Conservation (phyloP, 306 rosid genomes). For the Cicer bijugum region DNA sequence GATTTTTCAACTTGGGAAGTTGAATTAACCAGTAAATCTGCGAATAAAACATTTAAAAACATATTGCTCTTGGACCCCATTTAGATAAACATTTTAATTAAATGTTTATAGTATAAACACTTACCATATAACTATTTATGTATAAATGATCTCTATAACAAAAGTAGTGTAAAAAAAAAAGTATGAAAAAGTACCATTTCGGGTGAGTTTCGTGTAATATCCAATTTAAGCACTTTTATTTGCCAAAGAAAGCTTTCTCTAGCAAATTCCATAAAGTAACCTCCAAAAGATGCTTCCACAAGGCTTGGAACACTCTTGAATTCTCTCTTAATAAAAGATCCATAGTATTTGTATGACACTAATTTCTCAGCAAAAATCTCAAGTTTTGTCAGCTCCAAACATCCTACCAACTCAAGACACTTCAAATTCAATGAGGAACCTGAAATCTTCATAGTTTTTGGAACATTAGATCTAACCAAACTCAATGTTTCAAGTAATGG, state of each 20-base stretch:
- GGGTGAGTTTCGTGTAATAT: slow-evolving; percentile 41
- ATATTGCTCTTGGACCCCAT: neutral
- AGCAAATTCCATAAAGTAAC: slow-evolving; percentile 32
- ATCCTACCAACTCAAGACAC: slow-evolving; percentile 38
- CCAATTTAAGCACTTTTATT: slow-evolving; percentile 48
- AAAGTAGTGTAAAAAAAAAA: neutral
- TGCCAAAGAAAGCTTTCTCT: slow-evolving; percentile 43
- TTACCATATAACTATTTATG: no score
- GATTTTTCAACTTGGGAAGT: slow-evolving; percentile 40
- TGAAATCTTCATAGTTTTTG: slow-evolving; percentile 39
- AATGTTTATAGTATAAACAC: no score
- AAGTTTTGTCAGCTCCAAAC: slow-evolving; percentile 40
- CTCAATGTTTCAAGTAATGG: slow-evolving; percentile 44
- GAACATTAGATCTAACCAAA: slow-evolving; percentile 42
- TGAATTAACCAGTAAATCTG: slow-evolving; percentile 43
- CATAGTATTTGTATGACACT: slow-evolving; percentile 43
- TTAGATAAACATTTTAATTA: no score
- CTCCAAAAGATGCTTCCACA: slow-evolving; percentile 49
- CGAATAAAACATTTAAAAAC: slow-evolving; percentile 1
- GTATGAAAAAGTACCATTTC: slow-evolving; percentile 34
- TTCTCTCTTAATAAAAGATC: slow-evolving; percentile 34
- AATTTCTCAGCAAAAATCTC: slow-evolving; percentile 48
- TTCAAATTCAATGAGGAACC: slow-evolving; percentile 42
- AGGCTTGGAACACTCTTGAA: slow-evolving; percentile 46
- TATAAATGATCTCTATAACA: no score